A percentile compares a stretch with the other conserved stretches of the same genome.
Conservation (phyloP, 108 stramenopile species). For the Pseudonitzschia pungens region DNA sequence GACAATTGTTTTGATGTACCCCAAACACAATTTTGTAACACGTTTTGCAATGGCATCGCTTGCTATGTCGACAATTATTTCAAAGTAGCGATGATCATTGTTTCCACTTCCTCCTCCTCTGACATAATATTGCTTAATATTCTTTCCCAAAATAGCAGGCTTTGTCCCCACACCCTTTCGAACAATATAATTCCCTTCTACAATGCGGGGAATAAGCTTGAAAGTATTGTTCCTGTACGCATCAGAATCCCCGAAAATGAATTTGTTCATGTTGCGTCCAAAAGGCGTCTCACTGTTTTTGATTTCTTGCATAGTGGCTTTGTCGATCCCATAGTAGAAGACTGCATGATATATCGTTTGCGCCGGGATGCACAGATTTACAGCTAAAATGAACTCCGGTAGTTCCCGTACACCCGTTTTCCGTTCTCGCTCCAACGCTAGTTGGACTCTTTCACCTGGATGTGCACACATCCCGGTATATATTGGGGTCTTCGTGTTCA, state of each 20-base stretch:
- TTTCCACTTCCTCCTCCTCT: not conserved
- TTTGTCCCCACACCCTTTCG: constrained; percentile 87
- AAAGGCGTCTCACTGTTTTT: constrained; percentile 47
- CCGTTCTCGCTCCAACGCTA: constrained; percentile 52
- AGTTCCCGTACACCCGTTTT: constrained; percentile 47
- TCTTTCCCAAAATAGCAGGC: constrained; percentile 93
- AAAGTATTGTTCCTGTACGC: constrained; percentile 78
- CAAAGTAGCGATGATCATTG: constrained; percentile 63
- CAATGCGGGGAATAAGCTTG: constrained; percentile 92
- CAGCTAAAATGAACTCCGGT: constrained; percentile 72
- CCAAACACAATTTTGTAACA: constrained; percentile 77
- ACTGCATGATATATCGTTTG: constrained; percentile 64
- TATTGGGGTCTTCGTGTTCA: constrained; percentile 60
- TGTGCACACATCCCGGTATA: constrained; percentile 79
- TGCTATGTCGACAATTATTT: constrained; percentile 89
- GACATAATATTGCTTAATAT: constrained; percentile 79
- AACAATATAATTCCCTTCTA: constrained; percentile 93
- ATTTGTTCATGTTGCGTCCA: constrained; percentile 61
- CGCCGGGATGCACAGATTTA: constrained; percentile 75
- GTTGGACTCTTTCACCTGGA: constrained; percentile 81
- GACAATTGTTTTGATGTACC: constrained; percentile 77
- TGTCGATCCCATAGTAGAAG: constrained; percentile 75
- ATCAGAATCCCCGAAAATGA: constrained; percentile 75
- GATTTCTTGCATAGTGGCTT: constrained; percentile 43
- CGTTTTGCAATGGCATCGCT: constrained; percentile 67